Percentiles rank a stretch among this genome's conserved stretches.
phyloP scores from a whole-genome alignment of 176 grass and related monocot species.

The Ensete glaucum region DNA sequence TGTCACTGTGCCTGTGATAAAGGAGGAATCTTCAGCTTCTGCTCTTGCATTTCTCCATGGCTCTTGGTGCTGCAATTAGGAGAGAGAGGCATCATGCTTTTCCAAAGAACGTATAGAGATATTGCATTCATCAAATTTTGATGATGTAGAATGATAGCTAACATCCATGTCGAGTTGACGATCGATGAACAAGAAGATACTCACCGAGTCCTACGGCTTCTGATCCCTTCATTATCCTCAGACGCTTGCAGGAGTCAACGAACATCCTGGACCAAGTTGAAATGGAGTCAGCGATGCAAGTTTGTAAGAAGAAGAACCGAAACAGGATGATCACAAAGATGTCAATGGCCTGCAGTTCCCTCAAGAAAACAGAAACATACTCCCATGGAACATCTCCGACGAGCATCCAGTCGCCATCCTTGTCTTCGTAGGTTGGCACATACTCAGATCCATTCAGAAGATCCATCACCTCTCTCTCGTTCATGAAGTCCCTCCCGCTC shows the following conservation, averaged over 20 bases:
- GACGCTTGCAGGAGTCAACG: constrained; percentile 94
- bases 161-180: too few species aligned
- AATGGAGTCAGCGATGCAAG: constrained; percentile 10
- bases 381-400: constrained; percentile 94
- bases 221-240: constrained; percentile 96
- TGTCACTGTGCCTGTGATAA: not conserved
- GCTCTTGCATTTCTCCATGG: constrained; percentile 80
- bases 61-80: constrained; percentile 61
- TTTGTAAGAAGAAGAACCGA: too few species aligned
- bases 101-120: not conserved
- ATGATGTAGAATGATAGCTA: not conserved
- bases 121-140: not conserved
- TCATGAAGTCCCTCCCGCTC: constrained; percentile 20
- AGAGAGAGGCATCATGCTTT: constrained; percentile 4
- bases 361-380: constrained; percentile 31
- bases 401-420: constrained; percentile 95
- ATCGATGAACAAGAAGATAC: constrained; percentile 11
- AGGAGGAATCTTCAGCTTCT: constrained; percentile 38
- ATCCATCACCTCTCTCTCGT: constrained; percentile 51
- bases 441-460: constrained; percentile 58
- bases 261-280: constrained; percentile 63
- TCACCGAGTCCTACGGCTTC: constrained; percentile 94
- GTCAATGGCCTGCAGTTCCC: too few species aligned
- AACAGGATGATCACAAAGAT: too few species aligned
- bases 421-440: constrained; percentile 95